Percentiles rank a stretch among this genome's conserved stretches.
These are phyloP conservation scores for Suillus clintonianus DNA, from an alignment of 768 basidiomycete species.

Conservation along the genomic window DNA sequence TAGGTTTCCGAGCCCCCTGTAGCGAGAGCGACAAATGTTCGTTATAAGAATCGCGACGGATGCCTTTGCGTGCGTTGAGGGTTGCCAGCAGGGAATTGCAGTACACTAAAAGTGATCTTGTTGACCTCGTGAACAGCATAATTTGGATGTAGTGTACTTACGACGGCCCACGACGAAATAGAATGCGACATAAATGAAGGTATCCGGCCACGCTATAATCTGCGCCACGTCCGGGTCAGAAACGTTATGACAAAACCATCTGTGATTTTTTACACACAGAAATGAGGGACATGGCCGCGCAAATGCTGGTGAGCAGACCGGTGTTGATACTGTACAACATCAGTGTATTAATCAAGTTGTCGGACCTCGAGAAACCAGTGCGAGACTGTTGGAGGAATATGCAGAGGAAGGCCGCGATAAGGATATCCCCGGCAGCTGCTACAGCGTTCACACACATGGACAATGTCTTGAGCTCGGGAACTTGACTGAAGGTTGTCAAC, in stretches of 20 bases:
- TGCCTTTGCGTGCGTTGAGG: conserved; percentile 50
- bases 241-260: background rate
- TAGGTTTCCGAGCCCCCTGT: background rate
- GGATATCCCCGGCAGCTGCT: conserved; percentile 45
- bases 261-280: conserved; percentile 34
- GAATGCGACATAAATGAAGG: conserved; percentile 55
- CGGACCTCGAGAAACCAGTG: conserved; percentile 50
- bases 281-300: conserved; percentile 52
- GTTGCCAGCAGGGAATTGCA: conserved; percentile 58
- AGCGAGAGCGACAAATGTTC: conserved; percentile 5
- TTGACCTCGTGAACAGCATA: background rate
- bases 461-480: conserved; percentile 46
- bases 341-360: conserved; percentile 50
- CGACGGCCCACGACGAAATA: conserved; percentile 57
- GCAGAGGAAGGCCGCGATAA: conserved; percentile 46
- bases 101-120: conserved; percentile 38
- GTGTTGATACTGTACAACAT: conserved; percentile 49
- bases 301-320: conserved; percentile 34
- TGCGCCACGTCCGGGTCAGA: conserved; percentile 15
- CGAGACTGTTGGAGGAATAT: conserved; percentile 43
- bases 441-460: conserved; percentile 54
- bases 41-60: conserved; percentile 27
- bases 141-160: conserved; percentile 30
- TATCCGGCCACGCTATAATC: conserved; percentile 47
- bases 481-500: conserved; percentile 44